Conservation (phyloP, 106 monocot species). For the Posidonia australis region DNA sequence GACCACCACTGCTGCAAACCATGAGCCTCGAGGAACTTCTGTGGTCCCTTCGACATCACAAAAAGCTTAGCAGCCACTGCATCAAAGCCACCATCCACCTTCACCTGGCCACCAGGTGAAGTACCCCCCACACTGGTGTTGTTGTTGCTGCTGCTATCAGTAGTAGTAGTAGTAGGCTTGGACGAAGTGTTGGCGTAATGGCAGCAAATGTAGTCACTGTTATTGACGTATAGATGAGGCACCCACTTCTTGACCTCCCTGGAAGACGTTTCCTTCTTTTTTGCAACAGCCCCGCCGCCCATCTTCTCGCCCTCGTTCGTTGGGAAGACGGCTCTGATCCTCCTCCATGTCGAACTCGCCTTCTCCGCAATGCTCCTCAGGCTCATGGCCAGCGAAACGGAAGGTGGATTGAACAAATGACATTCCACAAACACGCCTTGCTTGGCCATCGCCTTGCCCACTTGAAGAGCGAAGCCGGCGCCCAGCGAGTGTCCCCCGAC, state of each 20-base stretch:
- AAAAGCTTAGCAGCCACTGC: constrained; percentile 16
- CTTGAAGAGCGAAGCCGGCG: constrained; percentile 46
- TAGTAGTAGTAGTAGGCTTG: not conserved
- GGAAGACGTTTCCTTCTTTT: not conserved
- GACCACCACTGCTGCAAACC: constrained; percentile 32
- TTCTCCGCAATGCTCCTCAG: constrained; percentile 33
- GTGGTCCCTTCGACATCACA: constrained; percentile 17
- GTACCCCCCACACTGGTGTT: not conserved
- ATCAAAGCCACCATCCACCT: not conserved
- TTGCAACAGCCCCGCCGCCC: not conserved
- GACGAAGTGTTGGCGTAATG: constrained; percentile 25
- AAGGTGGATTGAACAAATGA: constrained; percentile 44
- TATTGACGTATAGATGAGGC: constrained; percentile 50
- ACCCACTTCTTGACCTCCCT: constrained; percentile 26
- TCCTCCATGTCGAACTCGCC: constrained; percentile 30
- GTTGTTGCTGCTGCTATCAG: not conserved
- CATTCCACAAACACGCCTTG: constrained; percentile 37
- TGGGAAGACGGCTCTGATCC: constrained; percentile 8
- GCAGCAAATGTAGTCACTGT: constrained; percentile 51
- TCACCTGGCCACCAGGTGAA: not conserved
- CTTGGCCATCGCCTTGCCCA: constrained; percentile 43
- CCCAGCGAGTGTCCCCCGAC: constrained; percentile 47
- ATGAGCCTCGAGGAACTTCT: constrained; percentile 27
- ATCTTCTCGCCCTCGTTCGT: not conserved
- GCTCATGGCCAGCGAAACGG: constrained; percentile 39